Evolutionary conservation across 1,284 basidiomycete genomes (phyloP).

Genomic region (Melampsora abietis-canadensis): DNA sequence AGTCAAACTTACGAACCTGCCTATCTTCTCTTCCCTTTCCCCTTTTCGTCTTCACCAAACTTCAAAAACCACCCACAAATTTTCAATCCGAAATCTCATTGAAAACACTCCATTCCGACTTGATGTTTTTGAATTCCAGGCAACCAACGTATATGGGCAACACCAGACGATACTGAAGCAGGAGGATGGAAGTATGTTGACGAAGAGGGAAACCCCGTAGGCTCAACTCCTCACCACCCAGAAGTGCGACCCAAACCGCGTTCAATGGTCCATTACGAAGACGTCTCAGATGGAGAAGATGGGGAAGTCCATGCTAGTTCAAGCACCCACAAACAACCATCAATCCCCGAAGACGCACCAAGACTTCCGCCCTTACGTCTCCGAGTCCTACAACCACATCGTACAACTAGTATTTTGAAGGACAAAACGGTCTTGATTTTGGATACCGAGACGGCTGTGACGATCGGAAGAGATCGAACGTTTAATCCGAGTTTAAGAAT

Average conservation of each 20-base stretch:
- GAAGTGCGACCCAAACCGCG: background rate
- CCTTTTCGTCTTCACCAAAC: background rate
- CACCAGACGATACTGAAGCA: background rate
- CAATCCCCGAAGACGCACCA: background rate
- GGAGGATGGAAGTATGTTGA: slow-evolving; percentile 29
- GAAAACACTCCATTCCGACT: too few species aligned
- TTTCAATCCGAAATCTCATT: background rate
- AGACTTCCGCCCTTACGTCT: slow-evolving; percentile 15
- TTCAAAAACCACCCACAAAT: background rate
- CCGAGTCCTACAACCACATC: background rate
- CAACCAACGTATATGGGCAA: slow-evolving; percentile 31
- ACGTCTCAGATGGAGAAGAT: background rate
- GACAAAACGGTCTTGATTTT: background rate
- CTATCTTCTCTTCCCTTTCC: slow-evolving; percentile 16
- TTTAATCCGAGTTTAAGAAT: slow-evolving; percentile 23
- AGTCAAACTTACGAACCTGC: background rate
- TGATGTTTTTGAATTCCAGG: too few species aligned
- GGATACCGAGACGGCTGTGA: background rate
- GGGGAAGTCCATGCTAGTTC: background rate
- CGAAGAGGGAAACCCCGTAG: slow-evolving; percentile 26
- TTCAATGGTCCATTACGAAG: background rate
- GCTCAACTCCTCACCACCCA: background rate
- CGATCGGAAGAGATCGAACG: slow-evolving; percentile 29
- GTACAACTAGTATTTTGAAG: background rate
- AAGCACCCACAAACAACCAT: background rate